Evolutionary conservation across 306 rosid genomes (phyloP).

Genomic region (Casuarina glauca): DNA sequence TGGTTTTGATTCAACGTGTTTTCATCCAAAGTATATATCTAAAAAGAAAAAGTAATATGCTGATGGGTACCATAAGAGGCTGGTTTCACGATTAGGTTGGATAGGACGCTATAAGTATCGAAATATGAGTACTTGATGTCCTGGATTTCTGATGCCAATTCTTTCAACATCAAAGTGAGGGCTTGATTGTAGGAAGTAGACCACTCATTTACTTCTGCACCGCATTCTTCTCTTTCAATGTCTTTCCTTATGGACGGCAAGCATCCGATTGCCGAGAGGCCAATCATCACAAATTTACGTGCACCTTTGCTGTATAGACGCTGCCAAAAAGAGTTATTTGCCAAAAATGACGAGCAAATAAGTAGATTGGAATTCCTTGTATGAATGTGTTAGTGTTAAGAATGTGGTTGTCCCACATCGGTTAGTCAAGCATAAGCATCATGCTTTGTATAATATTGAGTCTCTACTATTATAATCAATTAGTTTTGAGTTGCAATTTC

Average conservation of each 20-base stretch:
- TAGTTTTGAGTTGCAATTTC: too few species aligned
- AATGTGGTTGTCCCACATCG: too few species aligned
- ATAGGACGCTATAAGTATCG: slow-evolving; percentile 47
- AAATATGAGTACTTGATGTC: slow-evolving; percentile 57
- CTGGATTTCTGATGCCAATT: slow-evolving; percentile 39
- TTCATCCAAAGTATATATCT: neutral
- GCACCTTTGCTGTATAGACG: slow-evolving; percentile 59
- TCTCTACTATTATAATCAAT: too few species aligned
- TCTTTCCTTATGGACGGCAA: slow-evolving; percentile 54
- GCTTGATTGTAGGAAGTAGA: slow-evolving; percentile 39
- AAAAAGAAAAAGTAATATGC: neutral
- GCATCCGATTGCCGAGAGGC: slow-evolving; percentile 67
- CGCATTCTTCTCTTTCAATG: slow-evolving; percentile 41
- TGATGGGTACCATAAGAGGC: slow-evolving; percentile 43
- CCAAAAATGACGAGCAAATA: too few species aligned
- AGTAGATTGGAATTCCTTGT: too few species aligned
- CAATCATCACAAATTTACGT: slow-evolving; percentile 60
- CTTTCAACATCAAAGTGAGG: slow-evolving; percentile 49
- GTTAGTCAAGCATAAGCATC: too few species aligned
- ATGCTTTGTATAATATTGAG: too few species aligned
- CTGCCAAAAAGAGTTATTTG: slow-evolving; percentile 32
- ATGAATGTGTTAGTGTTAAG: too few species aligned
- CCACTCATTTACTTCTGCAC: slow-evolving; percentile 45
- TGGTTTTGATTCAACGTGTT: too few species aligned
- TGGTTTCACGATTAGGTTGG: slow-evolving; percentile 49